Evolutionary conservation across 345 rosid genomes (phyloP), one percentile per base, ranked within the genome.

Genomic region (Hypericum androsaemum): DNA sequence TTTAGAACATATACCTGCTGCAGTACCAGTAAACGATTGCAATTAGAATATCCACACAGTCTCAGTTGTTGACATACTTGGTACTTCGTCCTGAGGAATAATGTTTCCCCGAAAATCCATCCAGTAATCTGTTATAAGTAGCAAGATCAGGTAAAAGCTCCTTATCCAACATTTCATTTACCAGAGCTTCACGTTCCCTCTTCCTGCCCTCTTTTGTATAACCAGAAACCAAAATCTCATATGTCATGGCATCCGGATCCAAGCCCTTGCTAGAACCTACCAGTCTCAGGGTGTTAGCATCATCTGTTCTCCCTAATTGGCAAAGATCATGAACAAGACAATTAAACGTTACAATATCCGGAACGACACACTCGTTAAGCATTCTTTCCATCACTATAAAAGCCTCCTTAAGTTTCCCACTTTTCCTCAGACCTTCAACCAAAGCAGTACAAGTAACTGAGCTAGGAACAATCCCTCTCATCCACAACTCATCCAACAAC

Each of bases 101-200:
- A 22, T 22, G 32, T 22, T 22, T 22, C 4, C 32, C 32, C 32
- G 81, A 64, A 60, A 89, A 72, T 37, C 73, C 74, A 50, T 79
- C 72, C 78, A 84, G 80, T 60, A 80, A 70, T 57, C 73, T 72
- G 45, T 84, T 86, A 64, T 89, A 84, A 0, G 87, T 80, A 51
- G 74, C 76, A 53, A 86, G 69, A 59, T 86, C 86, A 53, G 85
- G 83, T 62, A 89, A 59, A 60, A 78, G 74, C 41, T 78, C 94
- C 58, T 71, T 78, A 65, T 86, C 97, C 62, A 89, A 60, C 97
- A 89, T 89, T 74, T 89, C 88, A 43, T 79, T 73, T 53, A 82
- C 88, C 55, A 89, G 10, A 42, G 35, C 64, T 59, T 77, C 76
- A 7, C 90, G 90, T 62, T 84, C 96, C 62, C 77, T 70, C 60